Conservation (phyloP, 306 rosid species). For the Vicia sativa region DNA sequence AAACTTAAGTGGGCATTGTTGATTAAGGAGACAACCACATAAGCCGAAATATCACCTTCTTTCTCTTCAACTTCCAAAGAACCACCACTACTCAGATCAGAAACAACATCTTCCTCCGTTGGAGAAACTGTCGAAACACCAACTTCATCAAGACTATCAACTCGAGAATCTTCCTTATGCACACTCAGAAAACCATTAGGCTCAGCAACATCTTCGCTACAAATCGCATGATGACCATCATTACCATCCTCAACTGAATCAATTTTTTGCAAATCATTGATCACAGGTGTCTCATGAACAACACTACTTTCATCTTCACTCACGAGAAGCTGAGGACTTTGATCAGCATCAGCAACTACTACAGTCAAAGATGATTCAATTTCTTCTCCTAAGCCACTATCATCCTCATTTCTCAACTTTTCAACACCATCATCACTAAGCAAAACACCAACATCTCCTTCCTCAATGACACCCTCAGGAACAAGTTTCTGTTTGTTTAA, state of each 20-base stretch:
- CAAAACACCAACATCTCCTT: constrained; percentile 29
- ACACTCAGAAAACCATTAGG: constrained; percentile 23
- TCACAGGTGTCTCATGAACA: constrained; percentile 24
- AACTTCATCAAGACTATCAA: constrained; percentile 27
- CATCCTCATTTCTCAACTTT: constrained; percentile 32
- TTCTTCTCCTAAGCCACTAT: constrained; percentile 35
- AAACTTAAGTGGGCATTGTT: constrained; percentile 42
- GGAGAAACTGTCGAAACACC: constrained; percentile 26
- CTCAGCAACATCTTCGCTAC: constrained; percentile 33
- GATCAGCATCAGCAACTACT: constrained; percentile 43
- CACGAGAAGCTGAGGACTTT: constrained; percentile 5
- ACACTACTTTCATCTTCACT: constrained; percentile 35
- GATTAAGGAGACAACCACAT: constrained; percentile 33
- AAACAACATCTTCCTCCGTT: background rate
- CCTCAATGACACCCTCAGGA: constrained; percentile 29
- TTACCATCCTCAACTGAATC: constrained; percentile 38
- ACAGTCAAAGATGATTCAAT: constrained; percentile 35
- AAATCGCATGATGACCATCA: constrained; percentile 22
- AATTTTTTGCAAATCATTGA: constrained; percentile 25
- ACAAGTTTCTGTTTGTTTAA: constrained; percentile 32
- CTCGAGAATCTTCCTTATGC: constrained; percentile 32
- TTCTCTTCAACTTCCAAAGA: constrained; percentile 41
- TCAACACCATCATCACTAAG: constrained; percentile 43
- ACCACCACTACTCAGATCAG: constrained; percentile 29
- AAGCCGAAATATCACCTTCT: constrained; percentile 44